A percentile compares a stretch with the other conserved stretches of the same genome.
phyloP scores from a whole-genome alignment of 768 basidiomycete genomes.

The Mycena sanguinolenta region DNA sequence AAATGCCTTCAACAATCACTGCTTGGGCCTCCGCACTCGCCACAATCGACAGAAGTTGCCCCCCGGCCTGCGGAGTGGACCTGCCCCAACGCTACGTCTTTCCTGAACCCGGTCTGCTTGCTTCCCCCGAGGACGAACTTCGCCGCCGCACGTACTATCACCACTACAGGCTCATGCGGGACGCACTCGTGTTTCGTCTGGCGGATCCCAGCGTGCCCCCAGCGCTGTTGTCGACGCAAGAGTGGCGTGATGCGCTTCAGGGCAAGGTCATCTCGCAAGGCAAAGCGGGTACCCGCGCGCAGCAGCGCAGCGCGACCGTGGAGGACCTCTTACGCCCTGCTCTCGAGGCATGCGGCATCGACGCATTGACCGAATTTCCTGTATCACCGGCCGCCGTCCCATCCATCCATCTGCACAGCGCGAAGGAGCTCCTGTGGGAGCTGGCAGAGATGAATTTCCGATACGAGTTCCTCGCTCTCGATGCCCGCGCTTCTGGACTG shows the following conservation, averaged over 20 bases:
- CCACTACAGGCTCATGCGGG: too few species aligned
- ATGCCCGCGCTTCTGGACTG: slow-evolving; percentile 21
- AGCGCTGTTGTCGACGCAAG: too few species aligned
- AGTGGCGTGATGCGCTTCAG: too few species aligned
- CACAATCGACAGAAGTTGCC: slow-evolving; percentile 5
- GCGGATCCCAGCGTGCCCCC: too few species aligned
- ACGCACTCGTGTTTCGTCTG: too few species aligned
- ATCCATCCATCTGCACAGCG: not conserved
- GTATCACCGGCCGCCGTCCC: slow-evolving; percentile 7
- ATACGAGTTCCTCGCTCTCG: slow-evolving; percentile 35
- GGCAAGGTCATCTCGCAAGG: slow-evolving; percentile 8
- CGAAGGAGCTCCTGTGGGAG: slow-evolving; percentile 12
- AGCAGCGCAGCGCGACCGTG: slow-evolving; percentile 1
- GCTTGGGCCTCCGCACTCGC: slow-evolving; percentile 22
- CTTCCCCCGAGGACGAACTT: not conserved
- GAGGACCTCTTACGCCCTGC: slow-evolving; percentile 20
- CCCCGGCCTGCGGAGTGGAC: slow-evolving; percentile 10
- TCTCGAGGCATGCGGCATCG: slow-evolving; percentile 12
- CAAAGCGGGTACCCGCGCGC: not conserved
- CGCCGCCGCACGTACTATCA: slow-evolving; percentile 5
- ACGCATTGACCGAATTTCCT: too few species aligned
- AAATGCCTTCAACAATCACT: slow-evolving; percentile 18
- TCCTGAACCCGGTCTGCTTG: slow-evolving; percentile 19
- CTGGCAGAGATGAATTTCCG: too few species aligned
- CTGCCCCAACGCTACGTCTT: slow-evolving; percentile 11